A percentile compares a stretch with the other conserved stretches of the same genome.
These are phyloP conservation scores for Auriscalpium vulgare DNA, from an alignment of 768 basidiomycete species.

Conservation along the genomic window DNA sequence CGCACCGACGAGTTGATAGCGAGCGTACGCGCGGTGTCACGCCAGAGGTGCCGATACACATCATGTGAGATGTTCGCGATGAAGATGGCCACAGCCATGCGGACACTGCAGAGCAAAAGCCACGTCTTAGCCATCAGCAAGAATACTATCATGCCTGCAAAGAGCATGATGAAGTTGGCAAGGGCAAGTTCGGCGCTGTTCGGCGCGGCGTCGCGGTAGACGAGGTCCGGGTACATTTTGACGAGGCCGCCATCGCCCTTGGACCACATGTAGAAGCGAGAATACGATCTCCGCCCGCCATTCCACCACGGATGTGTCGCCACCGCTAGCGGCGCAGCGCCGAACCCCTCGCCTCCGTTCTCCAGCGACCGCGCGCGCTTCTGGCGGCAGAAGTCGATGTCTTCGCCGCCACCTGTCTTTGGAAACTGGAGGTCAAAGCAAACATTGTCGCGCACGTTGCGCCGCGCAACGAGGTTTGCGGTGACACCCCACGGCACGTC, in stretches of 20 bases:
- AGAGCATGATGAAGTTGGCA: conserved; percentile 14
- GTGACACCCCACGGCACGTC: conserved; percentile 61
- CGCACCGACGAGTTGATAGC: conserved; percentile 27
- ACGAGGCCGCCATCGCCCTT: conserved; percentile 48
- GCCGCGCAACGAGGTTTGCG: conserved; percentile 46
- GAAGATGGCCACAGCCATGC: conserved; percentile 21
- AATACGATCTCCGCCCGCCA: conserved; percentile 36
- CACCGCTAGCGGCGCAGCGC: conserved; percentile 38
- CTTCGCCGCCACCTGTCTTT: conserved; percentile 58
- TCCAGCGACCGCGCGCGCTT: conserved; percentile 33
- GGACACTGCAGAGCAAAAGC: conserved; percentile 13
- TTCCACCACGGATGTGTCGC: conserved; percentile 57
- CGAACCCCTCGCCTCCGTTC: conserved; percentile 32
- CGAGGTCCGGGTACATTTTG: conserved; percentile 37
- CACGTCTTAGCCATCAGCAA: conserved; percentile 11
- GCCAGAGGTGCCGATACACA: conserved; percentile 37
- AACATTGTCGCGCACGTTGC: conserved; percentile 37
- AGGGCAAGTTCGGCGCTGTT: conserved; percentile 42
- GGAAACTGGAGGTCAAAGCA: conserved; percentile 41
- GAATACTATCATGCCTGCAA: conserved; percentile 12
- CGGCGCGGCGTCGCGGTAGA: conserved; percentile 37
- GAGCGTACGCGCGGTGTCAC: conserved; percentile 29
- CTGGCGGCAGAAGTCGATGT: conserved; percentile 49
- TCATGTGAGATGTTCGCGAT: conserved; percentile 41
- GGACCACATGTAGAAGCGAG: conserved; percentile 52